Evolutionary conservation across 106 monocot genomes (phyloP).

Genomic region (Triglochin maritima): DNA sequence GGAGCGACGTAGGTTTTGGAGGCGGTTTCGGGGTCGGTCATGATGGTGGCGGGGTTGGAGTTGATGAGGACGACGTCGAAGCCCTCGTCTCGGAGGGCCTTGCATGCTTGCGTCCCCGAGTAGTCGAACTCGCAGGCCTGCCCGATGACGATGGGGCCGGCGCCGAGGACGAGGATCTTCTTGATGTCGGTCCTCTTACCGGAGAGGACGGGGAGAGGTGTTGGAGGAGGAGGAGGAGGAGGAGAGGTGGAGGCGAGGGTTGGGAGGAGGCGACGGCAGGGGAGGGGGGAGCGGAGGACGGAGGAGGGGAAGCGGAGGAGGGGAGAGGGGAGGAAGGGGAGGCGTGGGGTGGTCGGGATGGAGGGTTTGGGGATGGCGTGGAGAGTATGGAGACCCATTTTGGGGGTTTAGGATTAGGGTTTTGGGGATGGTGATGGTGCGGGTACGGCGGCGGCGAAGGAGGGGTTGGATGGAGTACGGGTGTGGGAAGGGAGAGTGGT

Average conservation of each 20-base stretch:
- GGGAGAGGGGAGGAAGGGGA: not conserved
- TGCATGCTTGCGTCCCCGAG: constrained; percentile 93
- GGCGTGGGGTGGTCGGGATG: not conserved
- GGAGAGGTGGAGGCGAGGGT: constrained; percentile 3
- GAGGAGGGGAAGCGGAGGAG: not conserved
- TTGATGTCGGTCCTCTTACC: constrained; percentile 87
- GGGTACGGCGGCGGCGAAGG: constrained; percentile 16
- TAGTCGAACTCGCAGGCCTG: constrained; percentile 99
- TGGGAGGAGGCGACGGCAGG: constrained; percentile 5
- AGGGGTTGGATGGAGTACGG: too few relatives aligned
- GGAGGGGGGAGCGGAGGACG: not conserved
- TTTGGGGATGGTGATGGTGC: not conserved
- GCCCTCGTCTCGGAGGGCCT: constrained; percentile 85
- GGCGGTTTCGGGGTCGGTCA: constrained; percentile 94
- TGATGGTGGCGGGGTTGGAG: constrained; percentile 98
- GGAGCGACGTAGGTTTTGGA: constrained; percentile 83
- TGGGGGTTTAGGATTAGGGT: not conserved
- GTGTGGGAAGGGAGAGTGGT: too few relatives aligned
- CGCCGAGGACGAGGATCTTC: constrained; percentile 92
- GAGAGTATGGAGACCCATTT: constrained; percentile 3
- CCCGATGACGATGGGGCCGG: constrained; percentile 94
- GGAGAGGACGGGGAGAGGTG: not conserved
- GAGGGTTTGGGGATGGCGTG: constrained; percentile 2
- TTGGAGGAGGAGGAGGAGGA: not conserved
- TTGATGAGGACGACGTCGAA: constrained; percentile 93